Evolutionary conservation across 73 alveolate genomes (phyloP).

Genomic region (Paramecium pentaurelia): DNA sequence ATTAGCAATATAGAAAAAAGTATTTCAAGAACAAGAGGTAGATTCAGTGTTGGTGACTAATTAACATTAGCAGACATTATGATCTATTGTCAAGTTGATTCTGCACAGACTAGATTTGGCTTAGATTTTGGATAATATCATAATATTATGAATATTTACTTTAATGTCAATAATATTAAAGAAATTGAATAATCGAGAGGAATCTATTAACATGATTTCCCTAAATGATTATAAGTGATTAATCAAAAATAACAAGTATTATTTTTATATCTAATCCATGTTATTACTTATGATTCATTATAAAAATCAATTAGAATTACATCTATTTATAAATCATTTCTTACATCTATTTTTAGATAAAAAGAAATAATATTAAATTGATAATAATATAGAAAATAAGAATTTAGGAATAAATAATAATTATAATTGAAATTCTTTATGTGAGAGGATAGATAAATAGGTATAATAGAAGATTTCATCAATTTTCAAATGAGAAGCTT

Average conservation of each 20-base stretch:
- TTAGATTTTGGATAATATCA: not conserved
- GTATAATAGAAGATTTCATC: too few species aligned
- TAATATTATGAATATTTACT: not conserved
- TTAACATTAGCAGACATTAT: constrained; percentile 29
- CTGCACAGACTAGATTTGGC: constrained; percentile 1
- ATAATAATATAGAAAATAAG: too few species aligned
- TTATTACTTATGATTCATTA: not conserved
- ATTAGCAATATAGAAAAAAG: not conserved
- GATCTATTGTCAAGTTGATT: constrained; percentile 37
- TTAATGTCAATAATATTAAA: not conserved
- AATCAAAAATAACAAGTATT: not conserved
- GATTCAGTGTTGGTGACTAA: not conserved
- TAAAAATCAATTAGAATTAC: not conserved
- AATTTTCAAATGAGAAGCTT: not conserved
- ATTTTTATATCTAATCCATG: not conserved
- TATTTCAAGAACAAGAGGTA: constrained; percentile 2
- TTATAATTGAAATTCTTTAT: too few species aligned
- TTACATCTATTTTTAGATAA: too few species aligned
- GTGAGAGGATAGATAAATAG: too few species aligned
- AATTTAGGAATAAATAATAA: too few species aligned
- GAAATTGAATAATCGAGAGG: constrained; percentile 37
- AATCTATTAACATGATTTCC: not conserved
- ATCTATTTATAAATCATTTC: not conserved
- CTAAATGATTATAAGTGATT: not conserved
- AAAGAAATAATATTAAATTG: too few species aligned